Evolutionary conservation across 2,329 filamentous ascomycete genomes (phyloP).

Genomic region (Ophiostoma ulmi): DNA sequence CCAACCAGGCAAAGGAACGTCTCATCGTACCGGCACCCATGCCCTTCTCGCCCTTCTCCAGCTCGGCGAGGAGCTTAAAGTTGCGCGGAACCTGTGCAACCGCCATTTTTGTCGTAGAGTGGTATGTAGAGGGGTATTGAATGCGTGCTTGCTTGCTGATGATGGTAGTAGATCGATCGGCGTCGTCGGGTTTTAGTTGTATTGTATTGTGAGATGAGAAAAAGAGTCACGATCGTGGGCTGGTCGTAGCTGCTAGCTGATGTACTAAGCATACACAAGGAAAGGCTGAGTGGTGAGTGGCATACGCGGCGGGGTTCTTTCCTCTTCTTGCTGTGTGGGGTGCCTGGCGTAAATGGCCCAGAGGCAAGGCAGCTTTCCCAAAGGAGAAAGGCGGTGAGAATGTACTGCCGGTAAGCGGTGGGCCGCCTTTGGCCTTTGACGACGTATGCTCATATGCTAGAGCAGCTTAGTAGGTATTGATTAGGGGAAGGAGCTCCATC

Average conservation of each 20-base stretch:
- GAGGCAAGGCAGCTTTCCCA: not conserved
- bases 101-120: constrained; percentile 31
- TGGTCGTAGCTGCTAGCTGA: not conserved
- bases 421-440: not conserved
- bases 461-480: constrained; percentile 38
- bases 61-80: constrained; percentile 92
- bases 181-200: not conserved
- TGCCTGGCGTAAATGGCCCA: not conserved
- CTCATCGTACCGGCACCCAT: constrained; percentile 69
- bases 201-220: not conserved
- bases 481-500: constrained; percentile 14
- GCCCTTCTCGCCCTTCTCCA: constrained; percentile 98
- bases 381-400: constrained; percentile 23
- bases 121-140: not conserved
- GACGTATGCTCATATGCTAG: constrained; percentile 30
- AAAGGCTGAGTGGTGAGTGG: constrained; percentile 9
- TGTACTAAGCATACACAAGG: not conserved
- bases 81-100: constrained; percentile 73
- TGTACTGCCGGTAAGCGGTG: constrained; percentile 38
- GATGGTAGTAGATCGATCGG: not conserved
- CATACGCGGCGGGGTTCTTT: constrained; percentile 20
- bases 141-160: not conserved
- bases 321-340: constrained; percentile 6
- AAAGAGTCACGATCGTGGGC: constrained; percentile 8
- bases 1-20: constrained; percentile 22